Percentiles rank a stretch among this genome's conserved stretches.
Conservation (phyloP, 2,329 filamentous ascomycete genomes). For the Verticillium alfalfae region DNA sequence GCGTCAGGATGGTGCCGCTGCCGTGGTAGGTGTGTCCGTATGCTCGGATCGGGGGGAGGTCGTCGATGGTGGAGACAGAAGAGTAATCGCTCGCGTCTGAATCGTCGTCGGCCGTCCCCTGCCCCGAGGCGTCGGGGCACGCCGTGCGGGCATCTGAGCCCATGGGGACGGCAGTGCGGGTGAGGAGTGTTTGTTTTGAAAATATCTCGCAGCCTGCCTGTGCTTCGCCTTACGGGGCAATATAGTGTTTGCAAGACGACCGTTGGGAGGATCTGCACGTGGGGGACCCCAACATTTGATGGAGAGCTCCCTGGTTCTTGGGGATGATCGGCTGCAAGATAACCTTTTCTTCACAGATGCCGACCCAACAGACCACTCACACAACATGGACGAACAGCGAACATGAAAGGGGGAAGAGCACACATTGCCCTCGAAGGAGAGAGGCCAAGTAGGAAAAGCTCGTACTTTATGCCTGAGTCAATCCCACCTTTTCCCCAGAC, state of each 20-base stretch:
- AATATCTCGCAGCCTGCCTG: not conserved
- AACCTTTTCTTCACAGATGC: not conserved
- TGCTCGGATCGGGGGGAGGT: conserved; percentile 23
- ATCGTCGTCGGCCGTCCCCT: not conserved
- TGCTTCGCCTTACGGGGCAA: not conserved
- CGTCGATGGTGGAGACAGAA: conserved; percentile 24
- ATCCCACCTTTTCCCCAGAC: not conserved
- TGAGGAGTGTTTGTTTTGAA: not conserved
- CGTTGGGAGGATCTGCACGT: not conserved
- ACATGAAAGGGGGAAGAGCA: not conserved
- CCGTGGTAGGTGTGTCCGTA: conserved; percentile 30
- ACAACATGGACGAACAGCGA: not conserved
- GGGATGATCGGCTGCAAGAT: not conserved
- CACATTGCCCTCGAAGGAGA: not conserved
- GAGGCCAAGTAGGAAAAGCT: not conserved
- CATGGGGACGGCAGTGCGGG: not conserved
- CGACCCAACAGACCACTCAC: not conserved
- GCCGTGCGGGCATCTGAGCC: not conserved
- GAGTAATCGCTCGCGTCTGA: conserved; percentile 18
- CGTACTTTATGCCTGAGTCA: not conserved
- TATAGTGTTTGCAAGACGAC: not conserved
- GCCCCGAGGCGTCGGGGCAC: conserved; percentile 1
- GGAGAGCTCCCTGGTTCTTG: not conserved
- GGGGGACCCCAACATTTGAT: not conserved
- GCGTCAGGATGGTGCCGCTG: conserved; percentile 24